Evolutionary conservation across 192 early-diverging fungal genomes (phyloP).

Genomic region (Polychytrium aggregatum): DNA sequence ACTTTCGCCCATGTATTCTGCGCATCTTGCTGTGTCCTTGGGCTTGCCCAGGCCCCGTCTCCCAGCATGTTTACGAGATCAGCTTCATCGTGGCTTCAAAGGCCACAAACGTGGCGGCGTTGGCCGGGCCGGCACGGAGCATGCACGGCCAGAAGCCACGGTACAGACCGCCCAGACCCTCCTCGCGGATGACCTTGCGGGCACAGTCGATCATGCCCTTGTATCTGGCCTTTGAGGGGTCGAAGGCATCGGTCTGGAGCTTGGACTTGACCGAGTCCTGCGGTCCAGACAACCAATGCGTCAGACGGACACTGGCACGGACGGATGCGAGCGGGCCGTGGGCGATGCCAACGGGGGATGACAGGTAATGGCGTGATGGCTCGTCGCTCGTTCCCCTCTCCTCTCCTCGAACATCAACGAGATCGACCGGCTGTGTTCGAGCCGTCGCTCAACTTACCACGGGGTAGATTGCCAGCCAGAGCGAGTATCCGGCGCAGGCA

Average conservation of each 20-base stretch:
- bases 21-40: no score
- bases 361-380: no score
- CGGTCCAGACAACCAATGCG: slow-evolving; percentile 1
- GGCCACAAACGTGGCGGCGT: slow-evolving; percentile 87
- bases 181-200: slow-evolving; percentile 58
- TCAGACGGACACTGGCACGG: no score
- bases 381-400: no score
- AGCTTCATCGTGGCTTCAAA: slow-evolving; percentile 63
- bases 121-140: slow-evolving; percentile 85
- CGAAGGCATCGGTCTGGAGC: slow-evolving; percentile 85
- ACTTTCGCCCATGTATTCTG: no score
- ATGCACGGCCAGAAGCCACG: slow-evolving; percentile 63
- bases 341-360: not conserved
- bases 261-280: slow-evolving; percentile 87
- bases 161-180: slow-evolving; percentile 82
- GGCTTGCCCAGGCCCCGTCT: no score
- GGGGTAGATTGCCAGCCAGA: slow-evolving; percentile 82
- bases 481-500: slow-evolving; percentile 69
- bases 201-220: slow-evolving; percentile 67
- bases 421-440: no score
- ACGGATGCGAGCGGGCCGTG: not conserved
- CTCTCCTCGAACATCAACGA: no score
- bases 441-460: slow-evolving; percentile 26
- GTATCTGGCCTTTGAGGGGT: slow-evolving; percentile 52
- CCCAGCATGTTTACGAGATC: no score